These are phyloP conservation scores for Trichoderma endophyticum DNA, from an alignment of 2,329 filamentous ascomycete species.

Conservation along the genomic window DNA sequence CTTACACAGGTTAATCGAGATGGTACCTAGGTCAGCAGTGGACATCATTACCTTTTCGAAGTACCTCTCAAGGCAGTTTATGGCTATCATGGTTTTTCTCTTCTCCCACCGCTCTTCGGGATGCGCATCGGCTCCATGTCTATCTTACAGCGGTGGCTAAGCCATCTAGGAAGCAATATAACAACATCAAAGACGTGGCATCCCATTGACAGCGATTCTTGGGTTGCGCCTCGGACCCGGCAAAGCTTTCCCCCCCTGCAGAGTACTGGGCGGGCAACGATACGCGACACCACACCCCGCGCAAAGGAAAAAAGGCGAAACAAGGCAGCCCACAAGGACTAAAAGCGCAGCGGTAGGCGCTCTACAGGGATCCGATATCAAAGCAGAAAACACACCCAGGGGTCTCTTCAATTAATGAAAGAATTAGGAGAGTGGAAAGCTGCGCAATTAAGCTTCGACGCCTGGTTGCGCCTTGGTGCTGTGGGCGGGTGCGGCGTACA, in stretches of 20 bases:
- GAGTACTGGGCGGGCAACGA: not conserved
- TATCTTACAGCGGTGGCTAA: not conserved
- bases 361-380: not conserved
- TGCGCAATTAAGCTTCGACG: not conserved
- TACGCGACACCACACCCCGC: not conserved
- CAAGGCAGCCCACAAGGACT: constrained; percentile 1
- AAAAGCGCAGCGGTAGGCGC: not conserved
- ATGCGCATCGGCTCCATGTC: not conserved
- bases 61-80: not conserved
- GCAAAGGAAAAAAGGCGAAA: not conserved
- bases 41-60: not conserved
- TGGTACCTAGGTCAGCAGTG: not conserved
- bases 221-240: not conserved
- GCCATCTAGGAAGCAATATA: not conserved
- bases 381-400: not conserved
- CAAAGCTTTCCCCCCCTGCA: not conserved
- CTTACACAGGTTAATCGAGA: not conserved
- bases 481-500: not conserved
- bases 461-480: not conserved
- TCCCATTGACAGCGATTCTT: not conserved
- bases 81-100: not conserved
- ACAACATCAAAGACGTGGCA: not conserved
- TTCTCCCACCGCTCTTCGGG: not conserved
- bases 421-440: not conserved
- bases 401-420: not conserved